A percentile compares a stretch with the other conserved stretches of the same genome.
Conservation (phyloP, 805 yeast species). For the Barnettozyma pratensis region DNA sequence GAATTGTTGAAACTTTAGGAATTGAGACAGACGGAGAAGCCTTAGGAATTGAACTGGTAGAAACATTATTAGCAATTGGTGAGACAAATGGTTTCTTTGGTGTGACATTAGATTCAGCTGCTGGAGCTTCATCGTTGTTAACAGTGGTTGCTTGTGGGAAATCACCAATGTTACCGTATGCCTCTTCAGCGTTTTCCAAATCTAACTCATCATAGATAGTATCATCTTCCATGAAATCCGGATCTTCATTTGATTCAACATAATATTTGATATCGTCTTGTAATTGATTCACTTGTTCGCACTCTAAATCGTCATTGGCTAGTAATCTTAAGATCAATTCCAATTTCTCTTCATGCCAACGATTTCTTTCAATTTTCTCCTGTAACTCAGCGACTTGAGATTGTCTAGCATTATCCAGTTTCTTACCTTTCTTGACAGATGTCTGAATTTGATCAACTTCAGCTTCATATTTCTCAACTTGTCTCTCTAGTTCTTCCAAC, state of each 20-base stretch:
- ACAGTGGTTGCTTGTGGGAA: constrained; percentile 17
- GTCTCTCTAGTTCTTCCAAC: constrained; percentile 77
- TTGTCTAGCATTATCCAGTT: constrained; percentile 48
- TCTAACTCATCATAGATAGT: constrained; percentile 85
- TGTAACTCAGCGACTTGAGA: constrained; percentile 57
- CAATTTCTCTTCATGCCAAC: constrained; percentile 69
- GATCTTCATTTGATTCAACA: constrained; percentile 90
- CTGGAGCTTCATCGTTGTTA: constrained; percentile 10
- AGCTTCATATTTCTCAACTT: constrained; percentile 73
- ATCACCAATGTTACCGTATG: constrained; percentile 46
- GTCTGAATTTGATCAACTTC: constrained; percentile 53
- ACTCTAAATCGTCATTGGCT: constrained; percentile 75
- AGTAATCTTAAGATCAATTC: constrained; percentile 73
- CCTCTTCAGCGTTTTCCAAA: constrained; percentile 52
- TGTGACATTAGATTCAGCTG: constrained; percentile 15
- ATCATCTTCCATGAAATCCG: constrained; percentile 90
- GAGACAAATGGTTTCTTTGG: constrained; percentile 34
- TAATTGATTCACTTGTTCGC: constrained; percentile 68
- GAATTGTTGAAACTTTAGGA: constrained; percentile 6
- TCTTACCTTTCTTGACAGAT: constrained; percentile 53
- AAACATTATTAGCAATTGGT: not conserved
- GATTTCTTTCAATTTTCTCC: constrained; percentile 64
- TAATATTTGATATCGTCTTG: constrained; percentile 90
- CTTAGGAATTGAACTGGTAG: constrained; percentile 4
- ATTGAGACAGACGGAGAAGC: constrained; percentile 4